Conservation (phyloP, 1,139 yeast genomes). For the Suhomyces bolitotheri region DNA sequence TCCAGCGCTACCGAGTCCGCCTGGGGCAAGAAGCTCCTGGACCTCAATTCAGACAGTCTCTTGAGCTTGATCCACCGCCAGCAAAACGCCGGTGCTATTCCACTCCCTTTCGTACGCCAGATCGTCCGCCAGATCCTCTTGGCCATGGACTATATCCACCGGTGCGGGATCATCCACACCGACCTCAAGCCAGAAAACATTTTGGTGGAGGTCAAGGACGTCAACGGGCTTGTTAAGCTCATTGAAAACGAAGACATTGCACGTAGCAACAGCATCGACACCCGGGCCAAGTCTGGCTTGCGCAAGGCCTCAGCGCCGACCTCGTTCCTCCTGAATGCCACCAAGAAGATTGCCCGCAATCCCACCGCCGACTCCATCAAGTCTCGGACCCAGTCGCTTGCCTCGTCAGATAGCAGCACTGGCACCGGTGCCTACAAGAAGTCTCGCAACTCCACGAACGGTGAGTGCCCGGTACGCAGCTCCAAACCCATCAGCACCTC, state of each 20-base stretch:
- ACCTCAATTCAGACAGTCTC: constrained; percentile 16
- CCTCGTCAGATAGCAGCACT: constrained; percentile 10
- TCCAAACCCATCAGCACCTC: constrained; percentile 34
- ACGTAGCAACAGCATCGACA: constrained; percentile 10
- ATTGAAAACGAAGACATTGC: constrained; percentile 52
- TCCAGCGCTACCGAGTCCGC: constrained; percentile 3
- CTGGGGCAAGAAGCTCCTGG: constrained; percentile 12
- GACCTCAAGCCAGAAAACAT: constrained; percentile 90
- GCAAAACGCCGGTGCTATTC: constrained; percentile 57
- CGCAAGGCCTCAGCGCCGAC: constrained; percentile 5
- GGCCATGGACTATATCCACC: constrained; percentile 79
- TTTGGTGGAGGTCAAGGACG: constrained; percentile 77
- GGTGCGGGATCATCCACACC: constrained; percentile 89
- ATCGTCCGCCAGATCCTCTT: constrained; percentile 75
- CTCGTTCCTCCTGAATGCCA: constrained; percentile 1
- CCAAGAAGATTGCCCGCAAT: constrained; percentile 4
- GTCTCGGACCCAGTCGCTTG: constrained; percentile 8
- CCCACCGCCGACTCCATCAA: constrained; percentile 9
- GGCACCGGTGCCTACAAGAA: constrained; percentile 20
- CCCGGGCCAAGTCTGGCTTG: constrained; percentile 2
- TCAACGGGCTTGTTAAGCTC: constrained; percentile 62
- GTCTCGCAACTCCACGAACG: constrained; percentile 25
- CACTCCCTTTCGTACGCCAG: constrained; percentile 72
- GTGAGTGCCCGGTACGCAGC: constrained; percentile 30
- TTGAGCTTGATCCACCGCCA: constrained; percentile 16